Evolutionary conservation across 495 filamentous ascomycete species (phyloP), one percentile per base, ranked within the genome.

Genomic region (Penicillium paradoxum): DNA sequence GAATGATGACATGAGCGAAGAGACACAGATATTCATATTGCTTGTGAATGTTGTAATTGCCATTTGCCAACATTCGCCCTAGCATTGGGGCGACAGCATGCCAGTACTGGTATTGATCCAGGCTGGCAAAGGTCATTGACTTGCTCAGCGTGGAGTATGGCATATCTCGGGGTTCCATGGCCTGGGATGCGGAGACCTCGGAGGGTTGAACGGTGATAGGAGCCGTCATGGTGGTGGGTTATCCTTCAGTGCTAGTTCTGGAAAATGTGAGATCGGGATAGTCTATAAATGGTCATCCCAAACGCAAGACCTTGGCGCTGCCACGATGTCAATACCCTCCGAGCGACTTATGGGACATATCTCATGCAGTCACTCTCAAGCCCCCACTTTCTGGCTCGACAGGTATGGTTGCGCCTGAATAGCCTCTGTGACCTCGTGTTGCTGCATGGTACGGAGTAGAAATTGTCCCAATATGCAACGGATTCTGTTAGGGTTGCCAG

Each of bases 11-110:
- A n/a, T 32, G 34, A 8, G 32, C 42, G 18, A 48, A 49, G 14
- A 58, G 37, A 9, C n/a, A 24, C 13, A 62, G 47, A 24, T 58
- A 55, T 30, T 55, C 41, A 36, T 40, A 58, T 13, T 62, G 58
- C 8, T 55, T 13, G 32, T 55, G 45, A 18, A 58, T 25, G 18
- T 43, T 40, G 17, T 62, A 58, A 27, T 45, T 21, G 37, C 47
- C 59, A 0, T 43, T 30, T 2, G 10, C 8, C 0, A 62, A 25
- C 22, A 55, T 36, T 2, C 43, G 42, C 13, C 21, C 42, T 4
- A 62, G 32, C 14, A 49, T 44, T 8, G 58, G 55, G 0, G 27
- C 58, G 0, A 46, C 30, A 14, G 30, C 27, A 18, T 52, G 42
- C 58, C 58, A 62, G 29, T 45, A 58, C 6, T 53, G 25, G 13